Conservation (phyloP, 306 rosid species). For the Lathyrus aphaca region DNA sequence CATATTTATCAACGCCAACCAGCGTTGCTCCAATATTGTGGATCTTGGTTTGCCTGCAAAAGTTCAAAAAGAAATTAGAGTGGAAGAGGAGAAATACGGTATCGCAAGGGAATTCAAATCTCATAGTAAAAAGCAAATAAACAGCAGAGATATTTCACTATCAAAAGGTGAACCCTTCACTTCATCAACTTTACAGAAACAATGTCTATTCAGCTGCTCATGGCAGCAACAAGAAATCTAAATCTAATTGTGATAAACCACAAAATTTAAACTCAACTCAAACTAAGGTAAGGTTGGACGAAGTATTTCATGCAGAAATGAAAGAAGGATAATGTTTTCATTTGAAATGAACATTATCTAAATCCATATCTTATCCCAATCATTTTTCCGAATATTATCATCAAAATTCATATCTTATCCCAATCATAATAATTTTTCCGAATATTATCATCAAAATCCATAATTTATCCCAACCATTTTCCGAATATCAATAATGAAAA, state of each 20-base stretch:
- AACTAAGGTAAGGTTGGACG: slow-evolving; percentile 5
- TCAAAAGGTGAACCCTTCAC: slow-evolving; percentile 1
- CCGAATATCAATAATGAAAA: background rate
- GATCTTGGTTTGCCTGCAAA: slow-evolving; percentile 91
- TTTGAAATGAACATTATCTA: background rate
- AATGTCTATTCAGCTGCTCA: background rate
- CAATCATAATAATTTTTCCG: background rate
- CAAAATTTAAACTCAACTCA: background rate
- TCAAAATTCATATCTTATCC: background rate
- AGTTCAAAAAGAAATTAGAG: slow-evolving; percentile 39
- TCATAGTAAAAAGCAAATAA: slow-evolving; percentile 3
- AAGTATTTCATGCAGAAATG: background rate
- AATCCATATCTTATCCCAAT: background rate
- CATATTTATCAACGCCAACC: slow-evolving; percentile 91
- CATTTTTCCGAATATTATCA: background rate
- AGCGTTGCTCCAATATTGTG: slow-evolving; percentile 88
- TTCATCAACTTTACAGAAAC: background rate
- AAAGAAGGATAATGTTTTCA: background rate
- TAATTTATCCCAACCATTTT: too few species aligned
- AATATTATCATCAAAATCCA: background rate
- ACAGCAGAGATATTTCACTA: background rate
- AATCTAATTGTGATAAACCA: slow-evolving; percentile 15
- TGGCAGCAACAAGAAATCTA: background rate
- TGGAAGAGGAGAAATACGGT: slow-evolving; percentile 5
- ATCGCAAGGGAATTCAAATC: slow-evolving; percentile 15